These are phyloP conservation scores for Lyophyllum shimeji DNA, from an alignment of 768 basidiomycete genomes.

Conservation along the genomic window DNA sequence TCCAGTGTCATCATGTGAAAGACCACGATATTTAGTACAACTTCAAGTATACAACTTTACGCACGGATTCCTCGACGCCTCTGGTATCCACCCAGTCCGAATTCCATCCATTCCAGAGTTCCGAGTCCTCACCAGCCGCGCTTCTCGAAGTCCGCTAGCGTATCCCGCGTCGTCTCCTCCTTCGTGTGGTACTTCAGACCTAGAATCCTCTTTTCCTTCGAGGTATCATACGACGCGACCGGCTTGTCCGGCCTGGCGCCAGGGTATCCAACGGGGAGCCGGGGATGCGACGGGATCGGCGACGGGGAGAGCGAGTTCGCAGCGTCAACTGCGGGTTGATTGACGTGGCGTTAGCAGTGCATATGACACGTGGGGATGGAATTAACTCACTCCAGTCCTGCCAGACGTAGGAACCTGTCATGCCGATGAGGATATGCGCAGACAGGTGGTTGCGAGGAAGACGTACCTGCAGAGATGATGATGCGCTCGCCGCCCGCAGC, in stretches of 20 bases:
- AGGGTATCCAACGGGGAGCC: conserved; percentile 32
- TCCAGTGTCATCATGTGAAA: too few species aligned
- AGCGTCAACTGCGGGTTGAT: conserved; percentile 35
- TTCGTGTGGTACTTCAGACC: conserved; percentile 40
- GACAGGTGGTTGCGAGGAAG: too few species aligned
- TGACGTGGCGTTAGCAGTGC: too few species aligned
- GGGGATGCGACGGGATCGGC: conserved; percentile 24
- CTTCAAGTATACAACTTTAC: too few species aligned
- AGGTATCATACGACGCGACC: conserved; percentile 27
- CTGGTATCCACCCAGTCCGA: too few species aligned
- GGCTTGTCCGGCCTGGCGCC: conserved; percentile 30
- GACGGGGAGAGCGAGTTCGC: conserved; percentile 33
- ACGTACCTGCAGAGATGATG: conserved; percentile 36
- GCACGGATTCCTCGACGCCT: too few species aligned
- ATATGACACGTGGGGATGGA: too few species aligned
- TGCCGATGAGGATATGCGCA: too few species aligned
- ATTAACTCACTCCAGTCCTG: conserved; percentile 30
- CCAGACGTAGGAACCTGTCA: conserved; percentile 20
- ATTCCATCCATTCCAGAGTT: too few species aligned
- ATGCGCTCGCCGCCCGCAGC: conserved; percentile 54
- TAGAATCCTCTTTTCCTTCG: conserved; percentile 39
- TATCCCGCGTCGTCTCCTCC: conserved; percentile 40
- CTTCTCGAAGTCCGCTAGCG: conserved; percentile 40
- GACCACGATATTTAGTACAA: too few species aligned
- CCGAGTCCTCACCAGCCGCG: conserved; percentile 41